Percentiles rank a stretch among this genome's conserved stretches.
Evolutionary conservation across 306 rosid species (phyloP).

Genomic region (Citrullus amarus): DNA sequence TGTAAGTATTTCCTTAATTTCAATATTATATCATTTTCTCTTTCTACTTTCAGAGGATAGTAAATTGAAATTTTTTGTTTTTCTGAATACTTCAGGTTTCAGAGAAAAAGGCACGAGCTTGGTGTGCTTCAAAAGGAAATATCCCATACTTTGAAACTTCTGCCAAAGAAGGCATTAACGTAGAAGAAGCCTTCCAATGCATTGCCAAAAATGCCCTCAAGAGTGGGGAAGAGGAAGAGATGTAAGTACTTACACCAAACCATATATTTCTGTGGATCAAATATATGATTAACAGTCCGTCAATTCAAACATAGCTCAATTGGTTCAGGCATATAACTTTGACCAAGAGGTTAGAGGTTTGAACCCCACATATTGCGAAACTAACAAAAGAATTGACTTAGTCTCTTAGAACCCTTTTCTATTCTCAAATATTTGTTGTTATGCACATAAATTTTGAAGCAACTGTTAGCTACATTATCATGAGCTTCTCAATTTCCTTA

Average conservation of each 20-base stretch:
- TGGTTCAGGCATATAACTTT: no score
- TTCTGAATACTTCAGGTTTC: constrained; percentile 50
- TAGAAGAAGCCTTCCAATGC: constrained; percentile 97
- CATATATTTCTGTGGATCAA: background rate
- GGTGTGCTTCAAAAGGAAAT: constrained; percentile 99
- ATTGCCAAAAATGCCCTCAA: constrained; percentile 90
- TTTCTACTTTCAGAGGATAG: background rate
- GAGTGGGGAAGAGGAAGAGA: constrained; percentile 95
- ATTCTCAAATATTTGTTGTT: background rate
- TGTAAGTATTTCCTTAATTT: constrained; percentile 37
- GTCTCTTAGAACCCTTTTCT: background rate
- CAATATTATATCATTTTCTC: background rate
- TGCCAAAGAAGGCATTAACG: constrained; percentile 94
- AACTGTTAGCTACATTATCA: background rate
- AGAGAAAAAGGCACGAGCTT: constrained; percentile 93
- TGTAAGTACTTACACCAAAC: constrained; percentile 45
- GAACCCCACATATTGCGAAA: no score
- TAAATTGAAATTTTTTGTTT: background rate
- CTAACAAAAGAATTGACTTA: no score
- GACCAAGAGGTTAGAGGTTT: no score
- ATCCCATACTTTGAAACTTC: constrained; percentile 98
- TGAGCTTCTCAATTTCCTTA: background rate
- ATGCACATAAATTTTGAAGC: background rate
- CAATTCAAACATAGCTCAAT: no score
- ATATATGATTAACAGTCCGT: background rate